These are phyloP conservation scores for Fusarium sp. DNA, from an alignment of 2,329 filamentous ascomycete genomes.

Conservation along the genomic window DNA sequence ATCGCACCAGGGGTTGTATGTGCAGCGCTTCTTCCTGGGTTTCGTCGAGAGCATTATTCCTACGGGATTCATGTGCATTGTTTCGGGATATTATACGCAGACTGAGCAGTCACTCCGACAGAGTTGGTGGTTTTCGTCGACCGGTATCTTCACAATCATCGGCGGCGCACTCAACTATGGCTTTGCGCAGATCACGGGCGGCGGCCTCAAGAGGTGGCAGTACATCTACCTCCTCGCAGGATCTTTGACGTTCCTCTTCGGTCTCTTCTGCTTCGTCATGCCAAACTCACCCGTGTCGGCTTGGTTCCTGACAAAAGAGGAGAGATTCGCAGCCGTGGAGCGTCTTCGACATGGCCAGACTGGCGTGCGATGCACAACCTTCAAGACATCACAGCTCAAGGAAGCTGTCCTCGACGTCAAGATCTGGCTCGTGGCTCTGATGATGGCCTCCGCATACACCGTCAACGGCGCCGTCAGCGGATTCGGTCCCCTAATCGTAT, in stretches of 20 bases:
- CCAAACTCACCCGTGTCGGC: conserved; percentile 75
- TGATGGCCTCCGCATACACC: conserved; percentile 78
- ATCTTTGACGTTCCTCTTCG: conserved; percentile 72
- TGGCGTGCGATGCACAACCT: conserved; percentile 69
- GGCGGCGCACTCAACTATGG: conserved; percentile 75
- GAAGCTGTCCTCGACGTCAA: conserved; percentile 71
- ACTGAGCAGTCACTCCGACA: conserved; percentile 73
- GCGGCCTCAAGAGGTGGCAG: conserved; percentile 71
- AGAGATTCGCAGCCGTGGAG: conserved; percentile 74
- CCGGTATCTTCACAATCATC: conserved; percentile 71
- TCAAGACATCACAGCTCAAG: conserved; percentile 69
- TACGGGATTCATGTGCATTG: conserved; percentile 74
- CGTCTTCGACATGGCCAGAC: conserved; percentile 72
- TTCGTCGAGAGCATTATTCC: conserved; percentile 75
- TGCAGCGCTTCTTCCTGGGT: conserved; percentile 73
- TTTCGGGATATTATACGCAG: conserved; percentile 74
- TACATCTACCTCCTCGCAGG: conserved; percentile 78
- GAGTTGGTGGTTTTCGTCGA: conserved; percentile 74
- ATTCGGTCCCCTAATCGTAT: conserved; percentile 79
- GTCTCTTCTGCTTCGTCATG: conserved; percentile 72
- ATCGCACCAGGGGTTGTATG: conserved; percentile 71
- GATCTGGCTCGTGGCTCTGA: conserved; percentile 72
- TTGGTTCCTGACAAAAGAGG: conserved; percentile 74
- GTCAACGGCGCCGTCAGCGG: conserved; percentile 78
- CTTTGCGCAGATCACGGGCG: conserved; percentile 71